These are phyloP conservation scores for Fusarium verrucosum DNA, from an alignment of 2,329 filamentous ascomycete genomes.

Conservation along the genomic window DNA sequence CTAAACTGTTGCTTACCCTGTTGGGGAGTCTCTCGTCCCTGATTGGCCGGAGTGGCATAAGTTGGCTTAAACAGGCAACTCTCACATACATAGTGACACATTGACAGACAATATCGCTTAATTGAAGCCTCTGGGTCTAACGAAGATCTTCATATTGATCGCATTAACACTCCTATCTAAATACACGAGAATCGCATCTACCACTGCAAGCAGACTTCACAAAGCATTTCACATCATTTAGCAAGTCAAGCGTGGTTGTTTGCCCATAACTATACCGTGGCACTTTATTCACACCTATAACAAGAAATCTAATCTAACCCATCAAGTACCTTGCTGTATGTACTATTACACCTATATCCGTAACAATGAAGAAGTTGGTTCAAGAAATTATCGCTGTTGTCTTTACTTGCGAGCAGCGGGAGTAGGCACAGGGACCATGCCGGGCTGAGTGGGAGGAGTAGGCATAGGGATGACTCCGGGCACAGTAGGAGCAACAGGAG, in stretches of 20 bases:
- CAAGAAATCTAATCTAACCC: slow-evolving; percentile 10
- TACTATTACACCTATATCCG: slow-evolving; percentile 19
- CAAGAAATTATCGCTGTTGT: background rate
- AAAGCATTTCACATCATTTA: background rate
- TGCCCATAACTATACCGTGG: background rate
- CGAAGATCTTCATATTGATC: background rate
- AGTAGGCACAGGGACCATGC: slow-evolving; percentile 19
- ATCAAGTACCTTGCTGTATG: background rate
- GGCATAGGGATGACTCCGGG: slow-evolving; percentile 1
- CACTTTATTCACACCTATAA: slow-evolving; percentile 15
- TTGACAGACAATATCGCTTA: too few species aligned
- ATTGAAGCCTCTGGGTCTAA: too few species aligned
- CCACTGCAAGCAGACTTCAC: background rate
- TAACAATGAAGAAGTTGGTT: slow-evolving; percentile 5
- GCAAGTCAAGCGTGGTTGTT: background rate
- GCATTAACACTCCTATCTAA: background rate
- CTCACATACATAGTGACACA: too few species aligned
- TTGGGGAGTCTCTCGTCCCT: background rate
- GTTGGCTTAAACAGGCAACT: slow-evolving; percentile 29
- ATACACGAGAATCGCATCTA: background rate
- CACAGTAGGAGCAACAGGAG: background rate
- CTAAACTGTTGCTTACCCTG: background rate
- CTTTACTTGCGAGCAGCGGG: slow-evolving; percentile 19
- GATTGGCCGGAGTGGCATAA: slow-evolving; percentile 19
- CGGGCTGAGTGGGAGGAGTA: background rate